phyloP scores from a whole-genome alignment of 805 yeast species.

The Wickerhamiella sergipiensis region DNA sequence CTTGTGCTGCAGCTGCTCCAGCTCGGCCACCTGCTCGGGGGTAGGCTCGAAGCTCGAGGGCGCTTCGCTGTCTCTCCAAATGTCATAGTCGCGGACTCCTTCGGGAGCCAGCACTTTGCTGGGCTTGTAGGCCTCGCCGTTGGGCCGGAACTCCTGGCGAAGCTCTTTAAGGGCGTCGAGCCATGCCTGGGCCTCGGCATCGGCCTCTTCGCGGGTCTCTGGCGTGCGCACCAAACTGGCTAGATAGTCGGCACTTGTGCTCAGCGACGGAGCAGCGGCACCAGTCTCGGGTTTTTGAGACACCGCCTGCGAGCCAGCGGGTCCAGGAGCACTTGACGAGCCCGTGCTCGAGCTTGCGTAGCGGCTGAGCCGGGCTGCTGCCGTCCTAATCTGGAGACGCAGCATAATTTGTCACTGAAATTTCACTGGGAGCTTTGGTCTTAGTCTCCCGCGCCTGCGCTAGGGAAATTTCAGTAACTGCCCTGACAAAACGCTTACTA shows the following conservation, averaged over 20 bases:
- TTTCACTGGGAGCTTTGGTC: neutral
- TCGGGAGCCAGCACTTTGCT: conserved; percentile 31
- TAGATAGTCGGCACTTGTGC: conserved; percentile 11
- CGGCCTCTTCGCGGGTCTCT: conserved; percentile 20
- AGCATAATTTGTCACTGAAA: neutral
- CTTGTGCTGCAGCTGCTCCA: conserved; percentile 33
- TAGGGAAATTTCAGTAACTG: neutral
- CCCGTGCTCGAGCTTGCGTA: neutral
- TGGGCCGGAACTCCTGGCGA: conserved; percentile 27
- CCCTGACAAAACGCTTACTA: neutral
- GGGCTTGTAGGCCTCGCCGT: conserved; percentile 26
- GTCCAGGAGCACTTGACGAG: neutral
- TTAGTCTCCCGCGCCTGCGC: neutral
- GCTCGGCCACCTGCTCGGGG: conserved; percentile 48
- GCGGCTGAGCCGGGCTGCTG: neutral
- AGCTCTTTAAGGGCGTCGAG: conserved; percentile 28
- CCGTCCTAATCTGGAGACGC: neutral
- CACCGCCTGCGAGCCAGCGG: neutral
- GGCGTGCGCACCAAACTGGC: conserved; percentile 9
- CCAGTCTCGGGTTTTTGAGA: no score
- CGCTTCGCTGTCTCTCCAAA: conserved; percentile 9
- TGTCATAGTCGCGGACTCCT: conserved; percentile 25
- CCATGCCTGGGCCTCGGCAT: conserved; percentile 30
- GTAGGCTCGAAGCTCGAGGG: conserved; percentile 32
- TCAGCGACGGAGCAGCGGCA: neutral